Evolutionary conservation across 1,284 basidiomycete species (phyloP).

Genomic region (Tremellales sp.): DNA sequence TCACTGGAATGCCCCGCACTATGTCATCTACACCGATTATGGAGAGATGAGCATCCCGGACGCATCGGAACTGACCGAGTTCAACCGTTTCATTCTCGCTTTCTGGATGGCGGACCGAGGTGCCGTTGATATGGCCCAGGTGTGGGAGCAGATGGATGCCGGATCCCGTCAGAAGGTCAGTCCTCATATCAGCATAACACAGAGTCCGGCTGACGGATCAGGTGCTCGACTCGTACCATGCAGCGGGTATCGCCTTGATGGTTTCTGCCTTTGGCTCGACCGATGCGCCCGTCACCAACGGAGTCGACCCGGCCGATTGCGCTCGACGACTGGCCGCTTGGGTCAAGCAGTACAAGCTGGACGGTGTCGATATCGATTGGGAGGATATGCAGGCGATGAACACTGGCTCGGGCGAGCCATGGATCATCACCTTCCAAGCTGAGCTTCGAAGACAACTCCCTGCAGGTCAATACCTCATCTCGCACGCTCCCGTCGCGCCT

Average conservation of each 20-base stretch:
- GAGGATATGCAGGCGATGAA: slow-evolving; percentile 47
- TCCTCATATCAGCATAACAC: not conserved
- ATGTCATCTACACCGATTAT: slow-evolving; percentile 42
- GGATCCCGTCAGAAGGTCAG: slow-evolving; percentile 15
- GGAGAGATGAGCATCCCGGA: slow-evolving; percentile 31
- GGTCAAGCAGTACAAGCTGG: slow-evolving; percentile 49
- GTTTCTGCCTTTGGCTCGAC: slow-evolving; percentile 51
- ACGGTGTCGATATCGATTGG: slow-evolving; percentile 55
- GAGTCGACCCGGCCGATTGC: slow-evolving; percentile 41
- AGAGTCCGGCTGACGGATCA: slow-evolving; percentile 3
- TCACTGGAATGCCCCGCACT: slow-evolving; percentile 34
- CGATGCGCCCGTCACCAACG: slow-evolving; percentile 45
- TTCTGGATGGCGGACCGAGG: slow-evolving; percentile 50
- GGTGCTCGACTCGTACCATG: slow-evolving; percentile 46
- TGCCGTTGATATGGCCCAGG: slow-evolving; percentile 41
- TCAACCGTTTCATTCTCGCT: slow-evolving; percentile 51
- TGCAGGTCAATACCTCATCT: slow-evolving; percentile 37
- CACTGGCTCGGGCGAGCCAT: slow-evolving; percentile 29
- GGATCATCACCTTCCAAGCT: slow-evolving; percentile 44
- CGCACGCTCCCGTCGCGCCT: slow-evolving; percentile 45
- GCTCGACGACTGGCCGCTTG: slow-evolving; percentile 44
- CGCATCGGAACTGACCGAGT: slow-evolving; percentile 27
- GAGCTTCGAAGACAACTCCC: slow-evolving; percentile 40
- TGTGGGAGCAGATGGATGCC: slow-evolving; percentile 36
- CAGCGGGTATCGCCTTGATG: slow-evolving; percentile 50